Base-by-base conservation (phyloP, 371 early-diverging fungal genomes). In the Hamiltosporidium tvaerminnensis region DNA sequence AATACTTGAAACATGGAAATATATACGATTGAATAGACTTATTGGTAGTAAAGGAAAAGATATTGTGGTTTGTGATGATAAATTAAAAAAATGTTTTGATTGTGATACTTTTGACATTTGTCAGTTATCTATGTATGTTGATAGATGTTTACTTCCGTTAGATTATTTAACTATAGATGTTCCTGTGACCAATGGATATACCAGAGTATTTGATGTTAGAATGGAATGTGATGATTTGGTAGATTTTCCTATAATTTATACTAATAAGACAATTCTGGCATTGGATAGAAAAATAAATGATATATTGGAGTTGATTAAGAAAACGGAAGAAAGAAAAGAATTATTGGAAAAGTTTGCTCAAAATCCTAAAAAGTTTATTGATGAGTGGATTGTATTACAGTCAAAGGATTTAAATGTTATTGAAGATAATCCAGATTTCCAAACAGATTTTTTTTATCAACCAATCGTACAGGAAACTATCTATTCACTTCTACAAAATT, bases 211-310 rank as follows among this genome's bases (percentile, higher is more conserved):
- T 34, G 79, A 78, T 59, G 64, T 76, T 35, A 59, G 62, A 36
- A 47, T 74, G n/a, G 78, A 75, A 48, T 56, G 66, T 31, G 78
- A 78, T 53, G 71, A 71, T 47, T 16, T 71, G 2, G 49, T 23
- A 12, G 67, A 72, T 14, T 65, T 67, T 30, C 76, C 75, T 16
- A 64, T 69, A 14, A 35, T 76, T 12, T 72, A 70, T 36, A 34
- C 61, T 23, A 33, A 37, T 14, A 67, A 74, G 23, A 67, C 63
- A 30, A 64, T 78, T 47, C 47, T 67, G 2, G 49, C 57, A 5
- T 57, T 74, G 36, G 70, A 78, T 32, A 74, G 65, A 47, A 76
- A 76, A 55, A 72, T 78, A 33, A 70, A 72, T 32, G 67, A 63
- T 33, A 57, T 69, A 4, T 54, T 37, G 1, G 48, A 65, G 10